Conservation (phyloP, 352 stramenopile species). For the Globisporangium camurandrum region DNA sequence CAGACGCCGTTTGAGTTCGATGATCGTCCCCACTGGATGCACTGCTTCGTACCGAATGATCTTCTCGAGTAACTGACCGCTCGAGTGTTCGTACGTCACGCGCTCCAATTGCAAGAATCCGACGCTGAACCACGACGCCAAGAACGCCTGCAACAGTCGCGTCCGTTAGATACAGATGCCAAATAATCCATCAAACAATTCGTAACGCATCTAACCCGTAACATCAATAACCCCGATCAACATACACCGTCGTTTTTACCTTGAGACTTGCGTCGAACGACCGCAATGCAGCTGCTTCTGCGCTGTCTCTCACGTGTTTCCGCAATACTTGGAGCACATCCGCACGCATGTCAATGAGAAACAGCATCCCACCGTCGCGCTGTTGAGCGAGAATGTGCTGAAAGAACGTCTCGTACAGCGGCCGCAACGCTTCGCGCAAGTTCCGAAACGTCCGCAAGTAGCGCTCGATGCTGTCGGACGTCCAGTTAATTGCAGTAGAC, state of each 20-base stretch:
- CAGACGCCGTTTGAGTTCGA: constrained; percentile 89
- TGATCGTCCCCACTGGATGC: constrained; percentile 90
- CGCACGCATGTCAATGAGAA: constrained; percentile 69
- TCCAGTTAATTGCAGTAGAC: constrained; percentile 42
- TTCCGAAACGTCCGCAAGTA: constrained; percentile 69
- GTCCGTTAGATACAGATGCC: no score
- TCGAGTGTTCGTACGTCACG: constrained; percentile 91
- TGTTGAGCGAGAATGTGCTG: constrained; percentile 80
- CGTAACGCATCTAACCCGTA: no score
- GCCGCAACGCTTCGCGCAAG: constrained; percentile 44
- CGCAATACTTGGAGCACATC: constrained; percentile 59
- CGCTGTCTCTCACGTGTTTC: constrained; percentile 30
- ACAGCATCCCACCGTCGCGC: constrained; percentile 72
- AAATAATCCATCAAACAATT: no score
- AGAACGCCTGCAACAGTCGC: constrained; percentile 67
- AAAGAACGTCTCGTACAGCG: constrained; percentile 78
- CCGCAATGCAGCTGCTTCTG: constrained; percentile 44
- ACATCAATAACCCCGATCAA: neutral
- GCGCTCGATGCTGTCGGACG: constrained; percentile 63
- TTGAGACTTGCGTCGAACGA: constrained; percentile 72
- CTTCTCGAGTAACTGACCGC: constrained; percentile 90
- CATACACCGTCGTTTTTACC: constrained; percentile 15
- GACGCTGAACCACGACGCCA: constrained; percentile 90
- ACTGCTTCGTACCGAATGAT: constrained; percentile 95
- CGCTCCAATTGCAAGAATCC: constrained; percentile 87